Evolutionary conservation across 108 stramenopile species (phyloP), one percentile per base, ranked within the genome.

Genomic region (Schizochytrium sp.): DNA sequence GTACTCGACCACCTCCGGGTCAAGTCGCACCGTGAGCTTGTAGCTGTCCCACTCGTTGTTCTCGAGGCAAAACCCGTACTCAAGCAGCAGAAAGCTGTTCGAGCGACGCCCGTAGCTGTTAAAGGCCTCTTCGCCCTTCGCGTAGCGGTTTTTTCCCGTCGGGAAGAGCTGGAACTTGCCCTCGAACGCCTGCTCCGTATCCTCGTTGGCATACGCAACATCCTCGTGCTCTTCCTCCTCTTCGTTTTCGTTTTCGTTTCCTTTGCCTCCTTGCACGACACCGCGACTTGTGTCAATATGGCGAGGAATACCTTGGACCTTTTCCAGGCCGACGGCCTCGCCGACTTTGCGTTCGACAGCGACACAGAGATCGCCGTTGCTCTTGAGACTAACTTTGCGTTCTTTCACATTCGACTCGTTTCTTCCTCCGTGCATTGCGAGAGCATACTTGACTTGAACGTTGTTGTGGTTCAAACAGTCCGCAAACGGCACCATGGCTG

Each of bases 391-490:
- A 53, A 87, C 83, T 12, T 89, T 89, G 55, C 10, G 58, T 88
- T 5, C 19, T 48, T 5, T 0, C 16, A 5, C 23, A n/a, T n/a
- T 72, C 18, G 23, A n/a, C 5, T 18, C 44, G 51, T 44, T 58
- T n/a, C 47, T 19, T 23, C 57, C 18, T 8, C 8, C 55, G 43
- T 12, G 19, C 53, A 19, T 41, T 16, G 44, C 92, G 57, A 72
- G 87, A 58, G 76, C 88, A 44, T 93, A 94, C 91, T 93, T 93
- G 48, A 92, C 92, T 53, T 60, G 91, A 5, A 91, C 89, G 60
- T 94, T 94, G 55, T 63, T 76, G 59, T 95, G 95, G 87, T 95
- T 95, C 5, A 95, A 76, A 53, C 93, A 93, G 87, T 95, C 95
- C 4, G 94, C 94, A 47, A 95, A 91, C 14, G 95, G 95, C 29